Evolutionary conservation across 75 land plant species (phyloP).

Genomic region (Selaginella moellendorffii): DNA sequence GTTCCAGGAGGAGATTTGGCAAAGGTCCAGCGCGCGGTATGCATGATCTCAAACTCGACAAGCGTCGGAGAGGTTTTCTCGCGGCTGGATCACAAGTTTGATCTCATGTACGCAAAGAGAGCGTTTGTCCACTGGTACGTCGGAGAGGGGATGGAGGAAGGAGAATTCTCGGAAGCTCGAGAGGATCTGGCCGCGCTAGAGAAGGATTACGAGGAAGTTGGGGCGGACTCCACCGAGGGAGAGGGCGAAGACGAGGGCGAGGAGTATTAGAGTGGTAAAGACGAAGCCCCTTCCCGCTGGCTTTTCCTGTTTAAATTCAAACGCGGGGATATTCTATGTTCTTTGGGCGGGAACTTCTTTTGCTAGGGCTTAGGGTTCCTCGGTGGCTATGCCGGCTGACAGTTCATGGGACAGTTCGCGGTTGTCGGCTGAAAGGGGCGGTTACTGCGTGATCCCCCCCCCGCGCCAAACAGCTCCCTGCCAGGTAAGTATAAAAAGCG

Average conservation of each 20-base stretch:
- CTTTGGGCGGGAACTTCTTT: no score
- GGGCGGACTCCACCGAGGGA: slow-evolving; percentile 11
- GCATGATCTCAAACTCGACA: slow-evolving; percentile 15
- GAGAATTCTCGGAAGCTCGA: slow-evolving; percentile 16
- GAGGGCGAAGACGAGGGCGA: slow-evolving; percentile 14
- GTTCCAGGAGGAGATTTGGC: slow-evolving; percentile 13
- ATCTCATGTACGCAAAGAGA: slow-evolving; percentile 17
- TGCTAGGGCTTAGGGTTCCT: no score
- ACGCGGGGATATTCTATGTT: no score
- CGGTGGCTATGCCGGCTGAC: no score
- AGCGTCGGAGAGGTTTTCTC: slow-evolving; percentile 14
- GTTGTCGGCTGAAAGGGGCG: no score
- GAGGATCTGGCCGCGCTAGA: slow-evolving; percentile 12
- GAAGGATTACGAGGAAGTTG: slow-evolving; percentile 18
- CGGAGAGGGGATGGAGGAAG: slow-evolving; percentile 16
- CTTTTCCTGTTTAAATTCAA: no score
- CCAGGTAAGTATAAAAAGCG: no score
- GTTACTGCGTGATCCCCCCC: no score
- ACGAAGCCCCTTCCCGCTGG: no score
- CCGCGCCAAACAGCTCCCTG: no score
- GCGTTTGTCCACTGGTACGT: slow-evolving; percentile 17
- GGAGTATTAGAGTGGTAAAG: slow-evolving; percentile 13
- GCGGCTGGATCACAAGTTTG: slow-evolving; percentile 13
- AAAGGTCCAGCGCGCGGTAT: slow-evolving; percentile 14
- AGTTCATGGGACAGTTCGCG: no score